phyloP scores from a whole-genome alignment of 2,329 filamentous ascomycete genomes.

The Alternaria solani region DNA sequence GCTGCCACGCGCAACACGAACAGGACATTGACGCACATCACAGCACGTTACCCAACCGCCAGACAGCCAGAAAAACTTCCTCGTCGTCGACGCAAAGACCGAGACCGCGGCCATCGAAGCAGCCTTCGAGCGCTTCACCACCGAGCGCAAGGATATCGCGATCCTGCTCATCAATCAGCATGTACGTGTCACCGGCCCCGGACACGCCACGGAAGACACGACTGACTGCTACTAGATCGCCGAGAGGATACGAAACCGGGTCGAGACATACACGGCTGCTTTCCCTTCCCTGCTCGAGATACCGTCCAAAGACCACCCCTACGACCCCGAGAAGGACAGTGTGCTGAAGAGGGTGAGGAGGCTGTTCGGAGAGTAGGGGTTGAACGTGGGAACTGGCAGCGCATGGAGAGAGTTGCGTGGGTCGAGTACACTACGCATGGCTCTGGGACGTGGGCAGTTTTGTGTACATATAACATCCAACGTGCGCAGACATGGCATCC shows the following conservation, averaged over 20 bases:
- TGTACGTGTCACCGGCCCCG: constrained; percentile 60
- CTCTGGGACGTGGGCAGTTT: neutral
- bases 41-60: constrained; percentile 91
- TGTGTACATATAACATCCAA: neutral
- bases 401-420: neutral
- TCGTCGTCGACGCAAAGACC: constrained; percentile 94
- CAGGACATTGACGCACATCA: constrained; percentile 10
- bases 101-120: constrained; percentile 87
- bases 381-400: neutral
- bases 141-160: constrained; percentile 92
- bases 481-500: neutral
- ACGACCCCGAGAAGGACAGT: constrained; percentile 98
- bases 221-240: constrained; percentile 71
- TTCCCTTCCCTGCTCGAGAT: constrained; percentile 98
- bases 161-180: constrained; percentile 98
- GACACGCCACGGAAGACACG: neutral
- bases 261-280: constrained; percentile 91
- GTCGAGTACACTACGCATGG: neutral
- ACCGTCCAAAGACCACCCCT: constrained; percentile 97
- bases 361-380: constrained; percentile 72
- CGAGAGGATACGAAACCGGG: constrained; percentile 87
- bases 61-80: constrained; percentile 95
- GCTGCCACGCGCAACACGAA: neutral
- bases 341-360: constrained; percentile 86
- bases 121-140: constrained; percentile 88